Base-by-base conservation (phyloP, 306 rosid species). In the Sesbania bispinosa region DNA sequence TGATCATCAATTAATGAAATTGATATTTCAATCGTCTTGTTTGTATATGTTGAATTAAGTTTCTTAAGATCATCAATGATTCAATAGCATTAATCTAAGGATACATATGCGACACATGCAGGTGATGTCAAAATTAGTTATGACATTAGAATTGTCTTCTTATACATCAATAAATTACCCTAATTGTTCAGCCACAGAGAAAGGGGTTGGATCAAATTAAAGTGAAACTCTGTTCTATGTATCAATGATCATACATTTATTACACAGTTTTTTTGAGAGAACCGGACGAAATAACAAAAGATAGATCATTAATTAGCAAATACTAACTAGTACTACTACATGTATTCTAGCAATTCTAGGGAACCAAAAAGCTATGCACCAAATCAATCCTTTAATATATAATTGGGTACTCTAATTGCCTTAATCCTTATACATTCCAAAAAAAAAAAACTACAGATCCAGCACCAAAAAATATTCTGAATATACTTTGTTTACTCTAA, bases 101-200 rank as follows among this genome's bases (percentile, higher is more conserved):
- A 69, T 38, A 50, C 21, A 47, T 42, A 71, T 67, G 61, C 15
- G 64, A 73, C 79, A 74, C 67, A 67, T 60, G 61, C 45, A 32
- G 62, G 5, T 70, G 69, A 80, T 71, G 81, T 66, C 78, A 78
- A 82, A 74, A 41, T 61, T 74, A 71, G 64, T 78, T 19, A 65
- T 73, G 73, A 41, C 75, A 45, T 62, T 54, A 62, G 24, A 67
- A 55, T 36, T 74, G 80, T 63, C 75, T 35, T 61, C 50, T 64
- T 69, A 62, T 51, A 61, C 67, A 45, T 67, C 27, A 73, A 72
- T 60, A 67, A 26, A 45, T 67, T 81, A 38, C 77, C 77, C 11
- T 32, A 55, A 59, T 71, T 55, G 77, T 33, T 66, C 50, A 39
- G 58, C 66, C 71, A 73, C 27, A 10, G 47, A 38, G 38, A 57